Evolutionary conservation across 306 rosid species (phyloP).

Genomic region (Lupinus albus): DNA sequence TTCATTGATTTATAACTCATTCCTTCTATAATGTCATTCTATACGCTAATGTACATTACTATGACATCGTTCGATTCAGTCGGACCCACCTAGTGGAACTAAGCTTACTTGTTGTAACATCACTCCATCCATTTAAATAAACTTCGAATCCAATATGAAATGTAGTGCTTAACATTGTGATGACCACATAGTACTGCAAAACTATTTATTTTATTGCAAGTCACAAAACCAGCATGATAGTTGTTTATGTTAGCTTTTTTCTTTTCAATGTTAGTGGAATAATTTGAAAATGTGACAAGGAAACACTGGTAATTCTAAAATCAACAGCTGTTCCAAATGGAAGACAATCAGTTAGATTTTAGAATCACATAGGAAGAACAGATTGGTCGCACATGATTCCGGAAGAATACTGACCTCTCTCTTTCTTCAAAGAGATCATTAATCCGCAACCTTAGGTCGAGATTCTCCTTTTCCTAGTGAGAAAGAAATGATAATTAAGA

Average conservation of each 20-base stretch:
- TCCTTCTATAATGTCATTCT: too few relatives aligned
- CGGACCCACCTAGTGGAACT: too few relatives aligned
- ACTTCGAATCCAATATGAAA: background rate
- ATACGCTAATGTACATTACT: too few relatives aligned
- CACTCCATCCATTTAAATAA: background rate
- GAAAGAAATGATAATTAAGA: slow-evolving; percentile 28
- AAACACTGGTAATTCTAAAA: slow-evolving; percentile 4
- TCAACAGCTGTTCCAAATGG: slow-evolving; percentile 32
- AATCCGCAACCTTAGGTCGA: slow-evolving; percentile 58
- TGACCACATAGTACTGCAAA: background rate
- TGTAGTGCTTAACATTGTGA: background rate
- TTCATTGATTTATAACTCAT: slow-evolving; percentile 7
- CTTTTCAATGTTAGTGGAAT: background rate
- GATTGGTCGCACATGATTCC: slow-evolving; percentile 14
- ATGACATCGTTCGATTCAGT: too few relatives aligned
- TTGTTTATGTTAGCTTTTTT: background rate
- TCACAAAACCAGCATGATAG: background rate
- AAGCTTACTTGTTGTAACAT: too few relatives aligned
- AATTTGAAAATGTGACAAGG: slow-evolving; percentile 14
- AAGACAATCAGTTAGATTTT: slow-evolving; percentile 28
- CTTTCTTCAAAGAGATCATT: slow-evolving; percentile 72
- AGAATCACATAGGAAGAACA: slow-evolving; percentile 26
- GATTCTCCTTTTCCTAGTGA: slow-evolving; percentile 70
- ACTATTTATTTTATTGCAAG: background rate
- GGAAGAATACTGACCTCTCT: slow-evolving; percentile 60